A percentile compares a stretch with the other conserved stretches of the same genome.
Conservation (phyloP, 1,284 basidiomycete genomes). For the Apiotrichum sp. region DNA sequence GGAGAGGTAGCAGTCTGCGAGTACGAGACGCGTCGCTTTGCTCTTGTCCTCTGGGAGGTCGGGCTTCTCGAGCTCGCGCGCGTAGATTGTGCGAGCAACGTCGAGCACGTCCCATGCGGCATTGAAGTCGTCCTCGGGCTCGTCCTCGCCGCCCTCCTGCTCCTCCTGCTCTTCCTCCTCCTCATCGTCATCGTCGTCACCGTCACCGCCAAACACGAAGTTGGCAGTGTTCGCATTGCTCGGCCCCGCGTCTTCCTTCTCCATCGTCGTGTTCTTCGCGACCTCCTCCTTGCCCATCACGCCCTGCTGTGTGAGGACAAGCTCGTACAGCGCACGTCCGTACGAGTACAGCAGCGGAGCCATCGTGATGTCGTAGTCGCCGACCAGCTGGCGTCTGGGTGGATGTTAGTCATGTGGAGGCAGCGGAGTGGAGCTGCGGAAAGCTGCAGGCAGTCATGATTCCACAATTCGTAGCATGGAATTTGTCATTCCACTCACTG, state of each 20-base stretch:
- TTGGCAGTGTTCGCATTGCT: constrained; percentile 10
- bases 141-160: constrained; percentile 20
- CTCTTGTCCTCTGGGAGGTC: constrained; percentile 15
- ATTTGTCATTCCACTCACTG: constrained; percentile 52
- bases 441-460: too few species aligned
- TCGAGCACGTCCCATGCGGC: constrained; percentile 91
- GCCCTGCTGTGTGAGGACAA: constrained; percentile 69
- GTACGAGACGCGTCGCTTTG: constrained; percentile 54
- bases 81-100: constrained; percentile 74
- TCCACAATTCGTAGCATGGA: too few species aligned
- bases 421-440: too few species aligned
- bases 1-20: constrained; percentile 75
- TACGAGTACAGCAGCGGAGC: constrained; percentile 80
- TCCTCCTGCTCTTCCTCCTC: constrained; percentile 28
- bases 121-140: constrained; percentile 84
- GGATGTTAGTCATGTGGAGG: background rate
- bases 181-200: constrained; percentile 24
- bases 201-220: constrained; percentile 36
- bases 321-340: constrained; percentile 78
- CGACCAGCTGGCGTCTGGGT: constrained; percentile 61
- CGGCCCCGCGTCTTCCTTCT: constrained; percentile 7
- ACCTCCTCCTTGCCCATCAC: constrained; percentile 72
- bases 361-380: constrained; percentile 66
- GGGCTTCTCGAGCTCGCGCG: constrained; percentile 51
- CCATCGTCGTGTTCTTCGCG: constrained; percentile 51